Evolutionary conservation across 2,329 filamentous ascomycete species (phyloP), one percentile per base, ranked within the genome.

Genomic region (Ceratocystis eucalypticola): DNA sequence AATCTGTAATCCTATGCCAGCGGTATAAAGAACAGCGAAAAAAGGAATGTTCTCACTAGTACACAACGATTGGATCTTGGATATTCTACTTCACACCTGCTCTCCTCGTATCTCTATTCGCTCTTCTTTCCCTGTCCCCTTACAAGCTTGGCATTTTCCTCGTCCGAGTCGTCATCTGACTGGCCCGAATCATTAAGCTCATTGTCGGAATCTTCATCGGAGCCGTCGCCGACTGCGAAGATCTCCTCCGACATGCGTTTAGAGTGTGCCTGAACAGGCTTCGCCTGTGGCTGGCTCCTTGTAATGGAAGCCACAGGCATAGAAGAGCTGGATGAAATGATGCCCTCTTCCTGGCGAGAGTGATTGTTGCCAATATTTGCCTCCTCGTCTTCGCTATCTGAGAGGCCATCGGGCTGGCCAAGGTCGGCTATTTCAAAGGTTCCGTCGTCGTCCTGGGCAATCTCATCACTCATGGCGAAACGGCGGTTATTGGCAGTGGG

Each of bases 381-480:
- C 25, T 85, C 81, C 72, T 85, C 81, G 71, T 87, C 83, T 22
- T 77, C 73, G 1, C 73, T 75, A 45, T 84, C 78, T 66, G 84
- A 82, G 63, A 81, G 84, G 69, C 85, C 83, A 65, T 85, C 85
- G 2, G 83, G 83, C 63, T 90, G 89, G 64, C 90, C 91, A 69
- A 99, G 88, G 66, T 94, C 94, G 62, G 89, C 89, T 74, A 99
- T 95, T 74, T 97, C 94, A 74, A 99, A 99, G 59, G 80, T 84
- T 45, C 94, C 94, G 73, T 97, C 93, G 71, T 99, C 94, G 72
- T 99, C 94, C 82, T 97, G 94, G 2, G 94, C 93, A 73, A 99
- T 88, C 84, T 99, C 94, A 73, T 99, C 94, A 77, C 90, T 96
- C 94, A 99, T 99, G 69, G 94, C 94, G 72, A 99, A 99, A 67